Base-by-base conservation (phyloP, 805 yeast species). In the Candida alai region DNA sequence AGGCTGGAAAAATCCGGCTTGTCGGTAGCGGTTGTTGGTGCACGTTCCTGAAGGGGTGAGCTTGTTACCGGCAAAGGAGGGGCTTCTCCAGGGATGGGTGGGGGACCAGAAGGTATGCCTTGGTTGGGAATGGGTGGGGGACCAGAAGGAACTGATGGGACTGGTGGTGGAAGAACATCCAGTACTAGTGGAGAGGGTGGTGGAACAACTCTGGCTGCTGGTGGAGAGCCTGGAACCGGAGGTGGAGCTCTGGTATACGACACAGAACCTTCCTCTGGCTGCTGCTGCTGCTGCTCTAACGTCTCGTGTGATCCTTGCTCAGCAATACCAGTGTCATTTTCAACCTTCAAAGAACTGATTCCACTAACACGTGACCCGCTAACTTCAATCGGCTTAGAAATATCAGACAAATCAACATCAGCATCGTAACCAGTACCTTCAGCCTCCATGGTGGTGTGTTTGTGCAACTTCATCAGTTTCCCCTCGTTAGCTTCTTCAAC, bases 381-480 rank as follows among this genome's bases (percentile, higher is more conserved):
- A 11, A 28, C 17, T 18, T 30, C 30, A 16, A 19, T 28, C 29
- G 34, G 44, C 17, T 32, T 41, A 36, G 24, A 34, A 13, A 48
- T 50, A 39, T 60, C 69, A 11, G 68, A 62, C 9, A 57, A 43
- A 33, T 66, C 71, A 30, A 75, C 84, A 49, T 82, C 88, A 0
- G 86, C 86, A 36, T 82, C 86, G 47, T 80, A 80, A 0, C 87
- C 87, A 1, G 85, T 73, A 20, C 39, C 32, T 32, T 45, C 49
- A 7, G 15, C 12, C 11, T 40, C 50, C 13, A 33, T 19, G 15
- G 34, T 13, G 6, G 28, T 30, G 11, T 30, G 35, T 24, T 24
- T 39, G 12, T 31, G 32, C 17, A 24, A 32, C 23, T 30, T 35
- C 21, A 27, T 31, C 5, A 33, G 20, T 21, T 32, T 32, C 8